A percentile compares a stretch with the other conserved stretches of the same genome.
Conservation (phyloP, 2,329 filamentous ascomycete species). For the Coleophoma crateriformis region DNA sequence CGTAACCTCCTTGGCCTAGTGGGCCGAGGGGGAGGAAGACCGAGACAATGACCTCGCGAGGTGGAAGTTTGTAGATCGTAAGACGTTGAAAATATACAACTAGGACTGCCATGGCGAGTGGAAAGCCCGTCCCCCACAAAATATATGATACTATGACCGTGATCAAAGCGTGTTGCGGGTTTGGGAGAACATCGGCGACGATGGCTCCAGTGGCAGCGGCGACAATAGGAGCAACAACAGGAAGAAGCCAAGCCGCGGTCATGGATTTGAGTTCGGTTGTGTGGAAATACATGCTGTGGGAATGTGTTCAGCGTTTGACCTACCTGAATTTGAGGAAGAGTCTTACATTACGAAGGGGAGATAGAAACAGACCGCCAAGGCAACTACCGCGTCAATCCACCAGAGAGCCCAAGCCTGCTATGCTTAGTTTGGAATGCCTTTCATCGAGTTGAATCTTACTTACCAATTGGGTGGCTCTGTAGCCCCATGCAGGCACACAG, state of each 20-base stretch:
- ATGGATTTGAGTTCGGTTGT: slow-evolving; percentile 42
- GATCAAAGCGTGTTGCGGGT: slow-evolving; percentile 47
- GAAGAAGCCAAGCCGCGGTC: slow-evolving; percentile 58
- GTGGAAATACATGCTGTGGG: slow-evolving; percentile 14
- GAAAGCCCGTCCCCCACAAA: slow-evolving; percentile 60
- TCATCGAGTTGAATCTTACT: too few species aligned
- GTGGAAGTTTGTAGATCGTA: slow-evolving; percentile 58
- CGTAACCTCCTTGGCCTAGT: slow-evolving; percentile 59
- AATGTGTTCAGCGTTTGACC: neutral
- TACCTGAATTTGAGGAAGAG: neutral
- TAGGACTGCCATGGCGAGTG: slow-evolving; percentile 54
- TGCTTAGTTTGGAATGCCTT: slow-evolving; percentile 10
- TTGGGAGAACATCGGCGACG: slow-evolving; percentile 50
- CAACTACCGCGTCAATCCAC: slow-evolving; percentile 48
- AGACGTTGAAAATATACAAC: slow-evolving; percentile 65
- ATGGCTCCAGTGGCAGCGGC: slow-evolving; percentile 57
- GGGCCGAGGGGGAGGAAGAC: slow-evolving; percentile 63
- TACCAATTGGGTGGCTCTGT: slow-evolving; percentile 32
- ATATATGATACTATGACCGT: slow-evolving; percentile 60
- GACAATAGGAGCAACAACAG: slow-evolving; percentile 60
- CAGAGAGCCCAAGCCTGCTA: slow-evolving; percentile 45
- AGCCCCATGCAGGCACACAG: slow-evolving; percentile 53
- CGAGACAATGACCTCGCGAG: slow-evolving; percentile 60
- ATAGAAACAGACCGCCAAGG: slow-evolving; percentile 43
- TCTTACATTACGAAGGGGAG: slow-evolving; percentile 48